Base-by-base conservation (phyloP, 768 basidiomycete genomes). In the Cyclocybe cylindracea region DNA sequence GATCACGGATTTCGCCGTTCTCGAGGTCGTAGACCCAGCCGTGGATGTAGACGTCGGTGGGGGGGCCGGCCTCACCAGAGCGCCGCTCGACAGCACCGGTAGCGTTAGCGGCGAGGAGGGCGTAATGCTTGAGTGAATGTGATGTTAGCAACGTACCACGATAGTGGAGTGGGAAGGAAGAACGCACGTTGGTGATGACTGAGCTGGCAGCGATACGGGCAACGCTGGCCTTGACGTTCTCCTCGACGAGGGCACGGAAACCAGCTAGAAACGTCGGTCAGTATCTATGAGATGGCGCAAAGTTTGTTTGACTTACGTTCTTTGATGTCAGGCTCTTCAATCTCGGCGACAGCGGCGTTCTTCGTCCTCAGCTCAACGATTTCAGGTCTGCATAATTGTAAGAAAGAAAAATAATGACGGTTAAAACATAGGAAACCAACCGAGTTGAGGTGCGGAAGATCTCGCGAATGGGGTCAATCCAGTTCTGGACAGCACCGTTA, bases 21-120 rank as follows among this genome's bases (percentile, higher is more conserved):
- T 76, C 78, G 50, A 85, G 70, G 46, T 84, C 77, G 51, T 83
- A 84, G 32, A 85, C 77, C 79, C 79, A 84, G 5, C 83, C 84
- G 39, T 85, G 82, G 4, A 86, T 61, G 54, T 66, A 73, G 1
- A 74, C 63, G 10, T 66, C 62, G 19, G 58, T 50, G 10, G 53
- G 29, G 5, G 64, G 48, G 32, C 51, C 54, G 8, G 38, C 61
- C 35, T 60, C 57, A 31, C 50, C 61, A 34, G 37, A 59, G 51
- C 16, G 51, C 34, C 38, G 11, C 24, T 42, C 32, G 37, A 24
- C 9, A 44, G 16, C 39, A 32, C 32, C n/a, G 31, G 11, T 7
- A 10, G 7, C 34, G 48, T 44, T 38, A 9, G 53, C 14, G 4
- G 60, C 31, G 2, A 65, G 55, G 4, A 58, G 51, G 6, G 60